Percentiles rank a stretch among this genome's conserved stretches.
Conservation (phyloP, 169 alveolate genomes). For the Theileria luwenshuni region DNA sequence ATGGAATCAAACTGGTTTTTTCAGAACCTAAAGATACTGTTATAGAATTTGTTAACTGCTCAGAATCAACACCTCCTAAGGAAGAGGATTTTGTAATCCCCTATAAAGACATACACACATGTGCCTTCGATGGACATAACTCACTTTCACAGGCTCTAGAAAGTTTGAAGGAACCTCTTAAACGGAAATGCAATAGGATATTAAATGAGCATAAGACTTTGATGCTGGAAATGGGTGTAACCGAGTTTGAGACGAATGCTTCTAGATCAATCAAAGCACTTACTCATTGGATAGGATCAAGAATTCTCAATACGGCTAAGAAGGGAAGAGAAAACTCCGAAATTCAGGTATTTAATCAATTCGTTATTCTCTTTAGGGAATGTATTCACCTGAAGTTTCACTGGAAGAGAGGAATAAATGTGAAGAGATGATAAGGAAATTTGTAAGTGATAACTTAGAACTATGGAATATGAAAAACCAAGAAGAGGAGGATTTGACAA, state of each 20-base stretch:
- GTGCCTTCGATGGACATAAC: constrained; percentile 47
- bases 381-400: background rate
- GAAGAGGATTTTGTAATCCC: background rate
- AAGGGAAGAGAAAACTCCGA: constrained; percentile 30
- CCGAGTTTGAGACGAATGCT: constrained; percentile 19
- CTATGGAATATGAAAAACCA: constrained; percentile 35
- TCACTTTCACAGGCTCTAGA: constrained; percentile 20
- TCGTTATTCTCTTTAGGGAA: background rate
- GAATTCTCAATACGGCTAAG: constrained; percentile 47
- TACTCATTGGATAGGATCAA: constrained; percentile 50
- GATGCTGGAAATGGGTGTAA: background rate
- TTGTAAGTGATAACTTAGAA: constrained; percentile 18
- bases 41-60: background rate
- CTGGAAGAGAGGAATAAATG: constrained; percentile 24
- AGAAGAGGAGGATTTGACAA: background rate
- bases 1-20: background rate
- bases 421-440: constrained; percentile 22
- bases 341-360: background rate
- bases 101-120: constrained; percentile 34
- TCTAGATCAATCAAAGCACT: constrained; percentile 54
- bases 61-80: background rate
- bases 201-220: constrained; percentile 32
- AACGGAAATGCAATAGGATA: constrained; percentile 21
- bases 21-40: background rate
- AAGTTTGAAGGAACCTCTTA: constrained; percentile 12